Percentiles rank a stretch among this genome's conserved stretches.
Evolutionary conservation across 2,329 filamentous ascomycete species (phyloP).

Genomic region (Ampelomyces quisqualis): DNA sequence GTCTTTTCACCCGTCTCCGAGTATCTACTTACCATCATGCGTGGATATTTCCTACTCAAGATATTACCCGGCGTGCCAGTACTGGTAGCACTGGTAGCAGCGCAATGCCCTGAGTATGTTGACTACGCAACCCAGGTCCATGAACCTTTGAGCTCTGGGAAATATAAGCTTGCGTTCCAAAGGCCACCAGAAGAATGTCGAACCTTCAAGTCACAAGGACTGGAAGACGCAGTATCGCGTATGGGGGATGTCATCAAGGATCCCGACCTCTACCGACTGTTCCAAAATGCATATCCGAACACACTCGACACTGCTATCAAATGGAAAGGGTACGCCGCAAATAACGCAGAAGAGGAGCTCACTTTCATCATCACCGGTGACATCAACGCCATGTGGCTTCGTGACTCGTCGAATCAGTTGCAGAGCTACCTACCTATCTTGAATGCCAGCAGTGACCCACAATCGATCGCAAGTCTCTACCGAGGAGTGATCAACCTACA

Average conservation of each 20-base stretch:
- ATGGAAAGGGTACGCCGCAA: constrained; percentile 63
- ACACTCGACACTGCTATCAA: constrained; percentile 71
- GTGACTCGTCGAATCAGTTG: constrained; percentile 66
- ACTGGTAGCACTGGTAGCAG: constrained; percentile 25
- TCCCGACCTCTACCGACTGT: constrained; percentile 67
- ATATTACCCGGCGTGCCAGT: constrained; percentile 20
- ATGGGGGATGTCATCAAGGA: constrained; percentile 47
- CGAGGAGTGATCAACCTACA: constrained; percentile 72
- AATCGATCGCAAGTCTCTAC: constrained; percentile 67
- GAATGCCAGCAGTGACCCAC: constrained; percentile 52
- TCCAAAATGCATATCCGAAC: constrained; percentile 72
- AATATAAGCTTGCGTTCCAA: constrained; percentile 50
- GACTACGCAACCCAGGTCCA: constrained; percentile 47
- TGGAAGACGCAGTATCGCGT: constrained; percentile 45
- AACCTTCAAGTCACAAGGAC: constrained; percentile 49
- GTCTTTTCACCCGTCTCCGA: constrained; percentile 2
- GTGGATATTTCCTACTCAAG: constrained; percentile 15
- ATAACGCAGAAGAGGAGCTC: constrained; percentile 63
- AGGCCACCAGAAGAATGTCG: constrained; percentile 48
- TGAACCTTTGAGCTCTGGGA: constrained; percentile 47
- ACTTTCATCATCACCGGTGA: constrained; percentile 61
- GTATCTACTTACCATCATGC: constrained; percentile 25
- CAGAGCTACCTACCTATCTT: constrained; percentile 67
- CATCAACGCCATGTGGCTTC: constrained; percentile 59
- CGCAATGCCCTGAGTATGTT: constrained; percentile 49